Base-by-base conservation (phyloP, 129 eudicot genomes). In the Artemisia tridentata region DNA sequence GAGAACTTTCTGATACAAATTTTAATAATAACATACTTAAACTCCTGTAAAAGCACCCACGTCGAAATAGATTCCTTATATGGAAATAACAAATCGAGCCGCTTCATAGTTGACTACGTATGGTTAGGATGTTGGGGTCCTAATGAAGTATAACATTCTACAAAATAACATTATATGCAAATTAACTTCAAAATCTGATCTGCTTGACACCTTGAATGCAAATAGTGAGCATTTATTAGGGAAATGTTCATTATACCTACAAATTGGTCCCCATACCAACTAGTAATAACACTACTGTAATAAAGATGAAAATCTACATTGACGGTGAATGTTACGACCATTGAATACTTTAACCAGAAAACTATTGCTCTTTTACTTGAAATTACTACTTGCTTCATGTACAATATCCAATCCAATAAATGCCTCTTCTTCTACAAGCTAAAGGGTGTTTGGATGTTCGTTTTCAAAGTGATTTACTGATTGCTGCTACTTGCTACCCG, bases 391-490 rank as follows among this genome's bases (percentile, higher is more conserved):
- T 59, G 48, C 68, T 47, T 47, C 25, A 15, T 15, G n/a, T 46
- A 23, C 27, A 72, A 23, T 12, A 59, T n/a, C 55, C 29, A 72
- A 27, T 45, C 25, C 66, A 41, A 45, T 56, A 14, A 19, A 71
- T 56, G 14, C 71, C 59, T 68, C 53, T 75, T 76, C 47, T 66
- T 67, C 20, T 19, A 67, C 61, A 59, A 76, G 52, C 14, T 60
- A 11, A 64, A 13, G 14, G 64, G n/a, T 52, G 43, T 63, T 73
- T 25, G 68, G 60, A 60, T 45, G 34, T 25, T 16, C 14, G 0
- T 47, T 63, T 21, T 20, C 11, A 34, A 20, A 53, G 31, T 50
- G 57, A 64, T 54, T 65, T 38, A 38, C 45, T 31, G 38, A 52
- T 20, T 11, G n/a, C 47, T 54, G 65, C 25, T 63, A 61, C 6